phyloP scores from a whole-genome alignment of 805 yeast species.

The Zygoascus biomembranicola region DNA sequence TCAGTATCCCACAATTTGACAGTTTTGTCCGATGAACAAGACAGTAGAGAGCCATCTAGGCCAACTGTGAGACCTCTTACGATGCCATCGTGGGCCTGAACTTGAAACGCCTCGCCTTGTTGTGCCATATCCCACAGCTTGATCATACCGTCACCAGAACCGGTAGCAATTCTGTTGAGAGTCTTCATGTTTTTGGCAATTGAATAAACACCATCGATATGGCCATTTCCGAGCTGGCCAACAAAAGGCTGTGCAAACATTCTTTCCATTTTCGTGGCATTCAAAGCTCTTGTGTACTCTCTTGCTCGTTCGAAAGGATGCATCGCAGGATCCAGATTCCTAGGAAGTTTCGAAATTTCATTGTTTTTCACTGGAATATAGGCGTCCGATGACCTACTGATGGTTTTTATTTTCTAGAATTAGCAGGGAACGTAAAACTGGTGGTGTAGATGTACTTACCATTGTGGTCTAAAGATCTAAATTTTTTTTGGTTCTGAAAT shows the following conservation, averaged over 20 bases:
- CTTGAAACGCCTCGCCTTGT: constrained; percentile 64
- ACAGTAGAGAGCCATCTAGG: constrained; percentile 52
- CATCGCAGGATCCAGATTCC: constrained; percentile 86
- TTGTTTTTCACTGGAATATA: constrained; percentile 89
- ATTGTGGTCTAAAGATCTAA: not conserved
- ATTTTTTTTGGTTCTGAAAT: constrained; percentile 1
- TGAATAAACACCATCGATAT: constrained; percentile 86
- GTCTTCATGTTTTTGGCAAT: constrained; percentile 70
- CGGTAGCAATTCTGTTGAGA: constrained; percentile 74
- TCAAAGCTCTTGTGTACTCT: constrained; percentile 89
- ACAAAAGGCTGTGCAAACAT: constrained; percentile 97
- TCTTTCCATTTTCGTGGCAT: constrained; percentile 90
- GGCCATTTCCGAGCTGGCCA: constrained; percentile 92
- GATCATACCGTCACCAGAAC: constrained; percentile 91
- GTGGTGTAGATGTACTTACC: not conserved
- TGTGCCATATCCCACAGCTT: constrained; percentile 90
- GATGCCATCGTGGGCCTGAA: constrained; percentile 85
- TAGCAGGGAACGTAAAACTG: not conserved
- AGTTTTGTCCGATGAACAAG: constrained; percentile 88
- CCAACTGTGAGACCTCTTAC: constrained; percentile 79
- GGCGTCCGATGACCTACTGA: constrained; percentile 80
- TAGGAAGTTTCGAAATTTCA: constrained; percentile 77
- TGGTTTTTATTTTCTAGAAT: constrained; percentile 69
- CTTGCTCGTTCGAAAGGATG: constrained; percentile 97
- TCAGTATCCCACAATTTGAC: constrained; percentile 82